Evolutionary conservation across 257 asterid species (phyloP), one percentile per base, ranked within the genome.

Genomic region (Orobanche coerulescens): DNA sequence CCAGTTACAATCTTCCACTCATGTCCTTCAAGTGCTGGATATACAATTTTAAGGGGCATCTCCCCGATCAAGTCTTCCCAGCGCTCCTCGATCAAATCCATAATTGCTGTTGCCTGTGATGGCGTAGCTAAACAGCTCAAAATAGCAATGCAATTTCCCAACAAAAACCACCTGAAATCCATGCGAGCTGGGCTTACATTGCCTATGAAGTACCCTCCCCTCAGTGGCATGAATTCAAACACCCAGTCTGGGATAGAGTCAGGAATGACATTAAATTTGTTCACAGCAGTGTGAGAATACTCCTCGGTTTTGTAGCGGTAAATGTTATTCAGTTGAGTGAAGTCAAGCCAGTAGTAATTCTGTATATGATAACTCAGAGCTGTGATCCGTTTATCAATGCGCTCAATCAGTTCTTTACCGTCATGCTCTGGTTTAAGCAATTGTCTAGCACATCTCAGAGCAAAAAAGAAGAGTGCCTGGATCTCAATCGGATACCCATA

Each of bases 291-390:
- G 69, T 79, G 83, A 67, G 88, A 82, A 64, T 82, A 76, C 31
- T 82, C 88, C 67, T 82, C 88, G 15, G 85, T 82, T 63, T 79
- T 82, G 72, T 82, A 82, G 53, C 89, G 83, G 59, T 82, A 82
- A 53, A 82, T 79, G 78, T 82, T 82, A 42, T 82, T 82, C 73
- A 82, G 76, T 50, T 77, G 85, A 34, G 83, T 79, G 73, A 79
- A 82, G 73, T 82, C 89, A 14, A 82, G 85, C 88, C 88, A 82
- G 72, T 74, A 82, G 67, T 82, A 82, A 22, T 69, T 82, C 37
- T 72, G 85, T 26, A 82, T 77, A 50, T 82, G 89, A 60, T 62
- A 79, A 25, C 83, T 75, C 73, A 82, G 71, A 55, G 89, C 85
- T 47, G 78, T 70, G 66, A 82, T 75, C 23, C 89, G 75, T 67